Conservation (phyloP, 2,329 filamentous ascomycete genomes). For the Claviceps digitariae region DNA sequence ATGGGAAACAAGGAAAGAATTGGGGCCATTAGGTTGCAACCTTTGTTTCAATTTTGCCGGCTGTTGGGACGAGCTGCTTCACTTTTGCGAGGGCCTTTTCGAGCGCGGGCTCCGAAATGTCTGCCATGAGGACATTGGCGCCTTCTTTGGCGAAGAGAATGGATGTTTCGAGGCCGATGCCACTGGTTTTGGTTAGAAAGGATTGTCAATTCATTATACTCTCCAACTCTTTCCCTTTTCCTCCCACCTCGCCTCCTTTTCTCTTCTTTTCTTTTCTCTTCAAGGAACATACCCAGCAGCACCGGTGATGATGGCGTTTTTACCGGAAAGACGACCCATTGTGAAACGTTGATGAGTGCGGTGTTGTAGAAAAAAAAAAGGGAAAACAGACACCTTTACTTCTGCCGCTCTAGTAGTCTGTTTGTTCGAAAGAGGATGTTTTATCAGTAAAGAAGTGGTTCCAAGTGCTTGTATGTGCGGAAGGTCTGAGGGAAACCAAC, state of each 20-base stretch:
- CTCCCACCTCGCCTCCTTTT: constrained; percentile 1
- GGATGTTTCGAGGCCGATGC: constrained; percentile 83
- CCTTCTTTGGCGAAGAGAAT: constrained; percentile 86
- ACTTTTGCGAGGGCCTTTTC: constrained; percentile 65
- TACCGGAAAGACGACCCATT: constrained; percentile 41
- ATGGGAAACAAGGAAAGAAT: neutral
- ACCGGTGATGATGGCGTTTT: constrained; percentile 64
- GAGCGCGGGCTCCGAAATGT: constrained; percentile 68
- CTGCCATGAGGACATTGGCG: constrained; percentile 71
- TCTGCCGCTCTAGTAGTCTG: neutral
- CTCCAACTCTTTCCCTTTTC: neutral
- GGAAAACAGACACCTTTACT: neutral
- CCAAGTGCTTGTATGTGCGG: neutral
- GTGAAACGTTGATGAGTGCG: neutral
- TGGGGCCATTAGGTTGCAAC: constrained; percentile 17
- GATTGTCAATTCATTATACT: neutral
- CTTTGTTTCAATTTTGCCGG: constrained; percentile 45
- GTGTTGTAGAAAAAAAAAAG: neutral
- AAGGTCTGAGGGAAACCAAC: neutral
- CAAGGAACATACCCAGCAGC: constrained; percentile 54
- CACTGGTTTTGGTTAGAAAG: constrained; percentile 33
- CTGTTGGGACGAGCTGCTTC: constrained; percentile 53
- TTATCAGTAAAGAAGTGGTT: neutral
- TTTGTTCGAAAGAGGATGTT: neutral
- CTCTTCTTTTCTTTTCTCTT: neutral